Evolutionary conservation across 108 stramenopile genomes (phyloP), one percentile per base, ranked within the genome.

Genomic region (Skeletonema costatum): DNA sequence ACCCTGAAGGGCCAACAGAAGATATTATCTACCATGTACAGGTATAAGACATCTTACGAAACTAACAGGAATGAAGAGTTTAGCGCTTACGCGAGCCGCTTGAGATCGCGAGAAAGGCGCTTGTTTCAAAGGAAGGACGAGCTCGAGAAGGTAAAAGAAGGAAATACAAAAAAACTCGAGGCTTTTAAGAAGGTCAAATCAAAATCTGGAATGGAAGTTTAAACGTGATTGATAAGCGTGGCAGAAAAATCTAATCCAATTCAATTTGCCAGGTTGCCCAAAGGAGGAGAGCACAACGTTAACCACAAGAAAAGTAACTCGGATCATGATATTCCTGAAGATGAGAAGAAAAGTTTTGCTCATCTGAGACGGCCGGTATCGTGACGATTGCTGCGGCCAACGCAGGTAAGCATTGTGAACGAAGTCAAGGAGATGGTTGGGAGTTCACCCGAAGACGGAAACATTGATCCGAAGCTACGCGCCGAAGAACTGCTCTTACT

Each of bases 401-500:
- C 42, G 33, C 58, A 67, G 38, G 6, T 17, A 30, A 68, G 39
- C 33, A 66, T 78, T 53, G 41, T 78, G n/a, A 53, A 38, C 13
- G 66, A 78, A 58, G 21, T 78, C 38, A 66, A 66, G 33, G 39
- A 60, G 0, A 33, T 59, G 35, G 41, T 38, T 29, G 36, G 66
- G 5, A 2, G 44, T 21, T 78, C 71, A 19, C 69, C 65, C 21
- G 46, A 72, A 59, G 72, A 67, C 30, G 33, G 36, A 13, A 64
- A 14, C 3, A 33, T 80, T 19, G 44, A 66, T 33, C 67, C 66
- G 30, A 50, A 59, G 42, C 41, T 80, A n/a, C 78, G 78, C 2
- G 44, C 71, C 30, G 78, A 80, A 33, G 66, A 80, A 68, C 35
- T 80, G 13, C 64, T 80, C 2, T 60, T 80, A 31, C 78, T 80